Conservation (phyloP, 257 asterid species). For the Leonotis leonurus region DNA sequence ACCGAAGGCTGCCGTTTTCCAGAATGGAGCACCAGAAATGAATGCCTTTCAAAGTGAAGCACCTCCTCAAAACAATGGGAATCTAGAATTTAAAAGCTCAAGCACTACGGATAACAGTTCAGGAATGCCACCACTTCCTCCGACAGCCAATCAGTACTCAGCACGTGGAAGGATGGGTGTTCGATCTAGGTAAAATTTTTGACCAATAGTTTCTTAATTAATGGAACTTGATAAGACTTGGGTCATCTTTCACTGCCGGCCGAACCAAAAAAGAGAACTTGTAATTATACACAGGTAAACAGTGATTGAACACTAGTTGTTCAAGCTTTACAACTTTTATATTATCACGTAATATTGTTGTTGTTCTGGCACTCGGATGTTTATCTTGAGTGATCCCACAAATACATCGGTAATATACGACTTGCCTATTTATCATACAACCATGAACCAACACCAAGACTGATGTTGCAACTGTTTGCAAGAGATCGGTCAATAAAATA, state of each 20-base stretch:
- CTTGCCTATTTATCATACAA: not conserved
- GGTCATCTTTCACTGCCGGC: not conserved
- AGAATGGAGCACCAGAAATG: constrained; percentile 68
- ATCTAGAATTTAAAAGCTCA: constrained; percentile 57
- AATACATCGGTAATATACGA: no score
- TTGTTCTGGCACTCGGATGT: not conserved
- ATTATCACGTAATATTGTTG: not conserved
- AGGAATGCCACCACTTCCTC: constrained; percentile 96
- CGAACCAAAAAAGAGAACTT: not conserved
- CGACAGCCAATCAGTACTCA: constrained; percentile 81
- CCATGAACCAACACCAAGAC: not conserved
- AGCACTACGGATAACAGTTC: constrained; percentile 40
- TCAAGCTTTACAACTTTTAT: not conserved
- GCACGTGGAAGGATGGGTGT: constrained; percentile 82
- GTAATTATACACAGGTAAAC: not conserved
- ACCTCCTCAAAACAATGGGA: constrained; percentile 41
- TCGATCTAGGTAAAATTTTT: constrained; percentile 67
- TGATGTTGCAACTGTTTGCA: not conserved
- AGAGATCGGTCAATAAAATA: not conserved
- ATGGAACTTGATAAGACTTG: not conserved
- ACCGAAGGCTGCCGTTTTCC: constrained; percentile 62
- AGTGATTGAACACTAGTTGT: not conserved
- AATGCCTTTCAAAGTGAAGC: constrained; percentile 51
- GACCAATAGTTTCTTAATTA: not conserved
- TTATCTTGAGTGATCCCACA: no score